Evolutionary conservation across 2,329 filamentous ascomycete species (phyloP), one percentile per base, ranked within the genome.

Genomic region (Emericellopsis cladophorae): DNA sequence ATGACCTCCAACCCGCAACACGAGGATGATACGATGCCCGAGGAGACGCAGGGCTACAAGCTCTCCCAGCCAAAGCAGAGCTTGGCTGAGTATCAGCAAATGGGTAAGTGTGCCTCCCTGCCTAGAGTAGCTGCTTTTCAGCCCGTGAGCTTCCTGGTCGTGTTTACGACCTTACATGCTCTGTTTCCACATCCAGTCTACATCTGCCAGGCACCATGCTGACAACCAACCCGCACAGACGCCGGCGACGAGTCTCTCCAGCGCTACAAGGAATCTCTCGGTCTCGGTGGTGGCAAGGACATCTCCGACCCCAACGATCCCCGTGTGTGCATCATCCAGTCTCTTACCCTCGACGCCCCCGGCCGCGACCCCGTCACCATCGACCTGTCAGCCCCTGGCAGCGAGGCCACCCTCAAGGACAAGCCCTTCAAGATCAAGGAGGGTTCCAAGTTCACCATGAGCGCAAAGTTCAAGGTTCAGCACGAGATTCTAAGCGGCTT

Each of bases 341-440:
- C 86, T 42, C 82, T 98, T 42, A 82, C 86, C 45, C 82, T 98
- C 65, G 84, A 95, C 59, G 79, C 88, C 29, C 74, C 82, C 48
- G 90, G 86, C 44, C 88, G 88, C 39, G 58, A 70, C 7, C 85
- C 94, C 54, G 90, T 95, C 54, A 83, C 83, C 51, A 90, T 98
- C 62, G 87, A 96, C 56, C 79, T 96, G 34, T 82, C 79, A 43
- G 63, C 74, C 7, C 73, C 84, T 18, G 84, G 81, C 44, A 80
- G 84, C 46, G 74, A 95, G 55, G 70, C 75, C 4, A 76, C 73
- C 12, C 81, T 98, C 49, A 94, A 94, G 70, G 74, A 86, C 57
- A 83, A 92, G 60, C 92, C 92, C 12, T 98, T 98, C 71, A 90
- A 77, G 58, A 95, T 98, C 70, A 98, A 96, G 74, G 92, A 96